Evolutionary conservation across 2,329 filamentous ascomycete genomes (phyloP), one percentile per base, ranked within the genome.

Genomic region (Aspergillus ruber): DNA sequence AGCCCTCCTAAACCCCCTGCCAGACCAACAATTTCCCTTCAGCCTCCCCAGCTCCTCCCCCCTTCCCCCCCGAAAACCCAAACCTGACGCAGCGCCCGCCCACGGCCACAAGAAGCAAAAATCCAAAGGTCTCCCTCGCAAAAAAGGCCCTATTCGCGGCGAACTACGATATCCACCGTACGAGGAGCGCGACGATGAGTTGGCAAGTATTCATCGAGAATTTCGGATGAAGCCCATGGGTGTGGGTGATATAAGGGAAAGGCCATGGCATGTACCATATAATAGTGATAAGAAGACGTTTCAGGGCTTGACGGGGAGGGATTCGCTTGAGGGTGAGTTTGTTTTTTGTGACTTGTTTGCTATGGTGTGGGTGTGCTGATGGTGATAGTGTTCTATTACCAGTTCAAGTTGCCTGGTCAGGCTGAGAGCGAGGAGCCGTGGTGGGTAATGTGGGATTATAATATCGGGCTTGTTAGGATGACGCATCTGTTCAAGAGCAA

Each of bases 401-500:
- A 81, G 32, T 96, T 94, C 74, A 80, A 76, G 56, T 65, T 85
- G 3, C 86, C 86, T 0, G 81, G 77, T 9, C 80, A 86, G 41
- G 78, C 84, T 2, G 78, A 76, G 53, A 75, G 25, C 12, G 25
- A 29, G 9, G 25, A 29, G 25, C 25, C 25, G 10, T 29, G 25
- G 25, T 29, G 25, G 25, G 83, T 97, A 51, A 90, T 96, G 81
- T 98, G 93, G 93, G 93, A 98, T 68, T 96, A 96, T 72, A 91
- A 94, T 59, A 82, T 91, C 52, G 93, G 93, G 7, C 83, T 97
- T 25, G 90, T 97, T 52, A 84, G 91, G 52, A 94, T 95, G 69
- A 96, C 90, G 2, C 86, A 90, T 23, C 88, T 97, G 64, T 97
- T 97, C 78, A 95, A 95, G 67, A 90, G 87, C 56, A 85, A 84